Conservation (phyloP, 140 eudicot genomes). For the Flaveria floridana region DNA sequence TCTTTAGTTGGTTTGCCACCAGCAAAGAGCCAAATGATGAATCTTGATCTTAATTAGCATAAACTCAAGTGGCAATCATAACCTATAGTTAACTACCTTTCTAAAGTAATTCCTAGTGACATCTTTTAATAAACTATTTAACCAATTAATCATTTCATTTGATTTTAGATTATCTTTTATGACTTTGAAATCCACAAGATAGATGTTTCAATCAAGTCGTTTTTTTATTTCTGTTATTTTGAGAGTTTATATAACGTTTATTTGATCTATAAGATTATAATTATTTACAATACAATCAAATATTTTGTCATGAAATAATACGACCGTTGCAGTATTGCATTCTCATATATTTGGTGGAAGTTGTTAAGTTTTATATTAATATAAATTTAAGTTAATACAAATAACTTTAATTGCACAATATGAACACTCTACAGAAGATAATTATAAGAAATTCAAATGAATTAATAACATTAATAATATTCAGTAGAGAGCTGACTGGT, state of each 20-base stretch:
- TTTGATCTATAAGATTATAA: background rate
- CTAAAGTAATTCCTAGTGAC: conserved; percentile 9
- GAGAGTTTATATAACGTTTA: background rate
- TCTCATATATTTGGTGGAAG: background rate
- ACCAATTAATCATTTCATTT: background rate
- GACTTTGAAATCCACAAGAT: background rate
- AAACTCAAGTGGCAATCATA: conserved; percentile 19
- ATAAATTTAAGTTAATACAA: no score
- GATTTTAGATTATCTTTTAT: background rate
- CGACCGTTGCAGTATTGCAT: background rate
- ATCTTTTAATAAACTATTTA: background rate
- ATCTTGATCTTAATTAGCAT: conserved; percentile 17
- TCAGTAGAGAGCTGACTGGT: no score
- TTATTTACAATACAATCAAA: no score
- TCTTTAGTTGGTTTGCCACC: conserved; percentile 27
- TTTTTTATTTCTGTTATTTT: background rate
- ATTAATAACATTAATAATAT: no score
- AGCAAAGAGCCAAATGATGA: conserved; percentile 21
- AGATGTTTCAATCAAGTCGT: background rate
- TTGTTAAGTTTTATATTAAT: no score
- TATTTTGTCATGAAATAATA: background rate
- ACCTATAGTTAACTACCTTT: conserved; percentile 2
- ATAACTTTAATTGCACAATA: no score
- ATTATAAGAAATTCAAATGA: no score
- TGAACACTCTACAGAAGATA: no score